Evolutionary conservation across 257 asterid genomes (phyloP).

Genomic region (Capsicum baccatum): DNA sequence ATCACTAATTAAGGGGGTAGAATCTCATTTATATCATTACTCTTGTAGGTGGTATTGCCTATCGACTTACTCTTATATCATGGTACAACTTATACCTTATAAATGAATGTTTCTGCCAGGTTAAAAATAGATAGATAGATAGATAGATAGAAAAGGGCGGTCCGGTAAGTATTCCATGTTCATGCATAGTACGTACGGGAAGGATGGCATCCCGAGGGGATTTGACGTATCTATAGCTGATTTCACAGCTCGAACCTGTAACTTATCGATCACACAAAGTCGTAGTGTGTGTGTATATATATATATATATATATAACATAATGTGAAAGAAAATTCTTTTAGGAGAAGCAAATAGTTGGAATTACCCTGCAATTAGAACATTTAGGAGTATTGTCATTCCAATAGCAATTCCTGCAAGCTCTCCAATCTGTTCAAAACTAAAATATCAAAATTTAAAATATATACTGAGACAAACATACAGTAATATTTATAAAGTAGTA

Average conservation of each 20-base stretch:
- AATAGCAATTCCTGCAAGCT: conserved; percentile 75
- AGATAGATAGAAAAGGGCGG: not conserved
- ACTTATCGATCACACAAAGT: not conserved
- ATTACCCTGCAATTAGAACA: conserved; percentile 67
- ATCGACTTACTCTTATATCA: not conserved
- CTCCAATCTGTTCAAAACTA: conserved; percentile 55
- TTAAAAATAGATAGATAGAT: not conserved
- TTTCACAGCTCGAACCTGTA: not conserved
- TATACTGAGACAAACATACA: not conserved
- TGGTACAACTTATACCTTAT: not conserved
- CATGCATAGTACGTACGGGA: too few species aligned
- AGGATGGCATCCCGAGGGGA: not conserved
- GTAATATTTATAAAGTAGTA: not conserved
- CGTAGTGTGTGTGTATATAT: too few species aligned
- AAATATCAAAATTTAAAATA: not conserved
- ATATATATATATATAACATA: too few species aligned
- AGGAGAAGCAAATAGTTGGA: not conserved
- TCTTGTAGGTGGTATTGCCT: not conserved
- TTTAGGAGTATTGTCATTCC: conserved; percentile 69
- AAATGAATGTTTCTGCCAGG: not conserved
- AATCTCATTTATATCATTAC: not conserved
- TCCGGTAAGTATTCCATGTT: not conserved
- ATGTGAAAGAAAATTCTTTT: not conserved
- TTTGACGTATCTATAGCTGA: not conserved
- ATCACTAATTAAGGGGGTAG: not conserved